These are phyloP conservation scores for Trypanosoma platydactyli DNA, from an alignment of 208 protist species.

Conservation along the genomic window DNA sequence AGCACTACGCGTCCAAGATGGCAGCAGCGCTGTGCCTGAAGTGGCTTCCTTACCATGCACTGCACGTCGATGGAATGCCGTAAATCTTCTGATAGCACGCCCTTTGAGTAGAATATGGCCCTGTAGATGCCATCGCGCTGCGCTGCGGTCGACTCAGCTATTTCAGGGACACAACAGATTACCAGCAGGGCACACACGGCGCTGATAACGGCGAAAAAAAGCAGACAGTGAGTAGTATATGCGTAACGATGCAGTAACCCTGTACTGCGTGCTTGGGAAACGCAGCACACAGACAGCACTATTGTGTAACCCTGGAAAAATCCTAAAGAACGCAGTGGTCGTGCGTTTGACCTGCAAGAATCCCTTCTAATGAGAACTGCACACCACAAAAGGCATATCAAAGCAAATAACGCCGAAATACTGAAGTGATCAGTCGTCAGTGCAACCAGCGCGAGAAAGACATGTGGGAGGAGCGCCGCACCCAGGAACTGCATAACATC, in stretches of 20 bases:
- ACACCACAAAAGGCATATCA: conserved; percentile 2
- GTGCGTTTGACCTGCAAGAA: neutral
- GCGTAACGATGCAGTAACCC: neutral
- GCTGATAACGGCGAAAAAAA: conserved; percentile 4
- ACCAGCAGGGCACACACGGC: conserved; percentile 1
- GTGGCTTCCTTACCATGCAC: conserved; percentile 74
- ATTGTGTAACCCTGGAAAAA: conserved; percentile 20
- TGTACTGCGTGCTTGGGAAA: neutral
- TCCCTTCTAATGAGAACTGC: neutral
- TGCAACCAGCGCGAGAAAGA: conserved; percentile 30
- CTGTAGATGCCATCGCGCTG: conserved; percentile 72
- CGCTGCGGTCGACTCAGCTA: conserved; percentile 22
- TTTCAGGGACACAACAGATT: neutral
- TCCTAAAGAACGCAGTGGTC: conserved; percentile 16
- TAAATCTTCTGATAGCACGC: conserved; percentile 33
- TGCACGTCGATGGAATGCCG: conserved; percentile 45
- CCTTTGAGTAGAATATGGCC: conserved; percentile 31
- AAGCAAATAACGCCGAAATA: neutral
- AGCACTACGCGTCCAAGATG: conserved; percentile 56
- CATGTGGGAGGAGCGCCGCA: conserved; percentile 31
- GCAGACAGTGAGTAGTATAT: neutral
- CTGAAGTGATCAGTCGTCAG: neutral
- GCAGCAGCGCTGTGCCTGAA: conserved; percentile 76
- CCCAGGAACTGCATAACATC: conserved; percentile 23
- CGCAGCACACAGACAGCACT: conserved; percentile 4